Conservation (phyloP, 495 filamentous ascomycete species). For the Clavariopsis aquatica region DNA sequence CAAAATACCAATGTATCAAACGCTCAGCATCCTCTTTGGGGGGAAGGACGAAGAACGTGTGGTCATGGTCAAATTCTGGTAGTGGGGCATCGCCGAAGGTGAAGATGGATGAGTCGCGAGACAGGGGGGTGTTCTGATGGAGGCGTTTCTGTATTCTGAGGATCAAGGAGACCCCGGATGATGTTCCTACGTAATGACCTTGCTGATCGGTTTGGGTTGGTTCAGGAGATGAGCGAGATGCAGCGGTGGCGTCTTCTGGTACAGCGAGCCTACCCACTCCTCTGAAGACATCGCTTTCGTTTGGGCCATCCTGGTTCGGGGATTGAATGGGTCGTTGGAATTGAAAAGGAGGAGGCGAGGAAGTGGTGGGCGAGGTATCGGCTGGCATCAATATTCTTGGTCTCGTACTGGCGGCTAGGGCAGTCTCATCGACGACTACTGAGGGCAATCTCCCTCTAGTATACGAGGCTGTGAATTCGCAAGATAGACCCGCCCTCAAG, state of each 20-base stretch:
- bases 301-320: slow-evolving; percentile 1
- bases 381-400: slow-evolving; percentile 13
- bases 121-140: slow-evolving; percentile 23
- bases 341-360: slow-evolving; percentile 6
- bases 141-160: slow-evolving; percentile 25
- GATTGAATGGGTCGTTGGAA: slow-evolving; percentile 1
- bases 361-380: neutral
- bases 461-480: slow-evolving; percentile 32
- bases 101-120: slow-evolving; percentile 30
- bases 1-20: slow-evolving; percentile 45
- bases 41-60: slow-evolving; percentile 28
- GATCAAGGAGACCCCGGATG: slow-evolving; percentile 27
- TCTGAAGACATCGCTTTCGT: slow-evolving; percentile 1
- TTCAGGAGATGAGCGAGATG: slow-evolving; percentile 21
- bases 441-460: slow-evolving; percentile 28
- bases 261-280: slow-evolving; percentile 11
- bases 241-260: neutral
- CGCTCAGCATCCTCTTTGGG: slow-evolving; percentile 32
- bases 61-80: slow-evolving; percentile 24
- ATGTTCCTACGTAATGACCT: slow-evolving; percentile 27
- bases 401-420: slow-evolving; percentile 4
- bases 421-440: slow-evolving; percentile 24
- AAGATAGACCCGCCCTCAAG: slow-evolving; percentile 15
- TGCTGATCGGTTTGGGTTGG: slow-evolving; percentile 25
- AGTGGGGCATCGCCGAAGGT: slow-evolving; percentile 31